phyloP scores from a whole-genome alignment of 805 yeast species.

The Saturnispora diversa region DNA sequence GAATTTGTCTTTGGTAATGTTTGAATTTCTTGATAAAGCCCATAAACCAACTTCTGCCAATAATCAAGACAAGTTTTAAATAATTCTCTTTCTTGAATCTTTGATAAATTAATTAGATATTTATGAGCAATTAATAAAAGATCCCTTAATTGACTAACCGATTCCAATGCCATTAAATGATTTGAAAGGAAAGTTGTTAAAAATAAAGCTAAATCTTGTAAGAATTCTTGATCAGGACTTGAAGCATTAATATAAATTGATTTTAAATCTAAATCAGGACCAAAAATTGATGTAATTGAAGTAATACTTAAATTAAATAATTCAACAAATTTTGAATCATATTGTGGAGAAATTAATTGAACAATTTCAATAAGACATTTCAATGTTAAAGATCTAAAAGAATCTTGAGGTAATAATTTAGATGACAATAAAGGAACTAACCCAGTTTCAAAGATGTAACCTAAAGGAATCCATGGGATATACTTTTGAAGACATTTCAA shows the following conservation, averaged over 20 bases:
- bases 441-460: conserved; percentile 83
- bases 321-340: conserved; percentile 49
- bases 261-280: conserved; percentile 63
- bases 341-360: conserved; percentile 49
- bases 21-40: conserved; percentile 79
- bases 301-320: conserved; percentile 71
- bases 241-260: conserved; percentile 65
- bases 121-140: conserved; percentile 65
- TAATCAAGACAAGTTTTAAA: conserved; percentile 94
- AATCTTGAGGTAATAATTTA: conserved; percentile 69
- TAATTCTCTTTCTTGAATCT: conserved; percentile 90
- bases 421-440: conserved; percentile 61
- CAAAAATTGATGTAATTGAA: conserved; percentile 59
- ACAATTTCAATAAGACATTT: conserved; percentile 93
- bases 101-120: conserved; percentile 76
- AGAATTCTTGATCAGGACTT: conserved; percentile 82
- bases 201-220: conserved; percentile 92
- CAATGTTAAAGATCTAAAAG: conserved; percentile 74
- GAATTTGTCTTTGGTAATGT: conserved; percentile 64
- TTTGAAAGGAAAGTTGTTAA: conserved; percentile 74
- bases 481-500: conserved; percentile 74
- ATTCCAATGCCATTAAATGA: conserved; percentile 62
- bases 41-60: conserved; percentile 82
- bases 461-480: conserved; percentile 90
- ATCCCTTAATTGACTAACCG: conserved; percentile 40